Conservation (phyloP, 2,329 filamentous ascomycete genomes). For the Westerdykella ornata region DNA sequence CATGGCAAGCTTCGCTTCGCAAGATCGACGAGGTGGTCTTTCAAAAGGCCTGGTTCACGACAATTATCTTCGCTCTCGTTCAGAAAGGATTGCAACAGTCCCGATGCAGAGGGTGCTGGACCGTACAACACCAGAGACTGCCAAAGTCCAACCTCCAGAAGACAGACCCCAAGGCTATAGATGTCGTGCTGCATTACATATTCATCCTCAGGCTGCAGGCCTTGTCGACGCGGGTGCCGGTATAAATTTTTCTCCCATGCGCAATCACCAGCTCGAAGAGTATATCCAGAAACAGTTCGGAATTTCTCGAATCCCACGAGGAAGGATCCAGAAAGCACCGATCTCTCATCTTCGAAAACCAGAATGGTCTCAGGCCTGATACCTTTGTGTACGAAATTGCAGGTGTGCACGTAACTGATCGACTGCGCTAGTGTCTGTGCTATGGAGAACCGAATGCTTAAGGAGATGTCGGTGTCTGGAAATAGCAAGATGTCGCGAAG, state of each 20-base stretch:
- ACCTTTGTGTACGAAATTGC: constrained; percentile 44
- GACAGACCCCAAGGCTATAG: constrained; percentile 50
- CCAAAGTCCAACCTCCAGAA: constrained; percentile 51
- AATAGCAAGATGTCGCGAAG: constrained; percentile 12
- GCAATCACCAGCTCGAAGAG: constrained; percentile 33
- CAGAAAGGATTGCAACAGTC: constrained; percentile 1
- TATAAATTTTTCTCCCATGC: constrained; percentile 46
- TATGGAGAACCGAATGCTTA: constrained; percentile 27
- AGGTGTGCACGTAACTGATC: constrained; percentile 36
- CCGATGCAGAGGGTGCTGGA: not conserved
- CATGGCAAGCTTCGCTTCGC: constrained; percentile 17
- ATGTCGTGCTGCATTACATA: constrained; percentile 53
- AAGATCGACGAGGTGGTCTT: constrained; percentile 12
- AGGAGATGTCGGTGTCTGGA: constrained; percentile 9
- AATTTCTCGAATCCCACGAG: constrained; percentile 45
- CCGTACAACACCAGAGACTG: constrained; percentile 28
- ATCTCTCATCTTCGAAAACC: constrained; percentile 15
- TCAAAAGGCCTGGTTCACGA: not conserved
- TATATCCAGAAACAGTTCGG: constrained; percentile 31
- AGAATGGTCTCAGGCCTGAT: constrained; percentile 42
- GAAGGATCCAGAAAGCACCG: constrained; percentile 26
- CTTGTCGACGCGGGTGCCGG: constrained; percentile 46
- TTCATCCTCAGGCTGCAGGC: constrained; percentile 29
- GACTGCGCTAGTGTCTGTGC: constrained; percentile 33
- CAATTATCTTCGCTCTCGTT: not conserved